Evolutionary conservation across 768 basidiomycete species (phyloP), one percentile per base, ranked within the genome.

Genomic region (Trametes cinnabarina): DNA sequence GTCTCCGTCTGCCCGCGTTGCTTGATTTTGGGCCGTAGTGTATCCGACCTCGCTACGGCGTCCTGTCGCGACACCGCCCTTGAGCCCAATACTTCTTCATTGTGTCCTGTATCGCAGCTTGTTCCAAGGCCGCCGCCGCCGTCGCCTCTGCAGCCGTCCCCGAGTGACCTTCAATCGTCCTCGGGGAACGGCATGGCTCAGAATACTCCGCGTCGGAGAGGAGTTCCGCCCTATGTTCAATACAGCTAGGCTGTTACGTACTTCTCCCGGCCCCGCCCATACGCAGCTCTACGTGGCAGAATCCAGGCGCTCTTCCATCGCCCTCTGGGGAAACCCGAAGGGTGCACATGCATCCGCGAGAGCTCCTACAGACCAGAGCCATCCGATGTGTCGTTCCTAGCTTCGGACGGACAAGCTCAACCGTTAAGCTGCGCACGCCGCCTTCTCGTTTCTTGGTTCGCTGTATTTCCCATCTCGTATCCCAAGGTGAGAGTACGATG

Each of bases 361-460:
- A 20, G 20, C 39, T 28, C 43, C 51, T 51, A 48, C 28, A 37
- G 46, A 39, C 42, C 32, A 35, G 37, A 25, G 35, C 6, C 14
- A n/a, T n/a, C n/a, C n/a, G n/a, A n/a, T n/a, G n/a, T n/a, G 37
- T 44, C 37, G 15, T 23, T 47, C 53, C 15, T 37, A 10, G 37
- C 25, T n/a, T 19, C 32, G 26, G 19, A 26, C 15, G 54, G 19
- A 47, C 50, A 56, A 51, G 60, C 55, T 61, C 60, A 61, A 61
- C 43, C 60, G 51, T 61, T 56, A 56, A 46, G 35, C 51, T 61
- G 60, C 50, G 60, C 44, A 34, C 30, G 43, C 60, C 47, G 48
- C 10, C 17, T 40, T 30, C 17, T 47, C 49, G 48, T 55, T 44
- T 42, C 44, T n/a, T 25, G 43, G 17, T 14, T 15, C 42, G 6